These are phyloP conservation scores for Ogataea henricii DNA, from an alignment of 805 yeast species.

Conservation along the genomic window DNA sequence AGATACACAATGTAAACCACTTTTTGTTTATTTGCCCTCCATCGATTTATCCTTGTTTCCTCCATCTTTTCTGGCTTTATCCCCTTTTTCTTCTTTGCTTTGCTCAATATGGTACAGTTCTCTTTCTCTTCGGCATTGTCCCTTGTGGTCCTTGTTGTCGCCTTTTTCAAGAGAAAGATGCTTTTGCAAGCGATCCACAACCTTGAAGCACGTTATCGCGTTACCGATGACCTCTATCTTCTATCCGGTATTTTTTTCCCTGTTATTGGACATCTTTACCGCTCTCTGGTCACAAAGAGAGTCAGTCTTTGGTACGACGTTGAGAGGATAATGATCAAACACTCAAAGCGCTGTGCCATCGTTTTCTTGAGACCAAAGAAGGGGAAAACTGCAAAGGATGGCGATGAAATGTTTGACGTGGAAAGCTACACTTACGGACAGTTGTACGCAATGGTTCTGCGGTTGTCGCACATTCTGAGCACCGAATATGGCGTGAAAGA, in stretches of 20 bases:
- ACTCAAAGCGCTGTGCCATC: conserved; percentile 61
- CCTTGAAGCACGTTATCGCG: conserved; percentile 45
- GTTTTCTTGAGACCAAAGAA: conserved; percentile 55
- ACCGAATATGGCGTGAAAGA: conserved; percentile 63
- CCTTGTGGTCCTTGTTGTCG: background rate
- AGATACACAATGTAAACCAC: too few relatives aligned
- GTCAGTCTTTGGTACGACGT: conserved; percentile 73
- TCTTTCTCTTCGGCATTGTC: background rate
- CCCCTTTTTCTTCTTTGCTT: background rate
- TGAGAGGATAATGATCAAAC: conserved; percentile 51
- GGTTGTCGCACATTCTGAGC: conserved; percentile 65
- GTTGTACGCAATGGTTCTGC: conserved; percentile 63
- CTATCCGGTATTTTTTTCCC: conserved; percentile 44
- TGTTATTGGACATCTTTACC: conserved; percentile 44
- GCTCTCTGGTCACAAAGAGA: conserved; percentile 36
- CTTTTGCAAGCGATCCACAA: background rate
- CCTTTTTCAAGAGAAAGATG: background rate
- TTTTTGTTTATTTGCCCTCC: too few relatives aligned
- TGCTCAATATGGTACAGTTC: background rate
- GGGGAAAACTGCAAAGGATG: conserved; percentile 40
- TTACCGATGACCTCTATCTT: conserved; percentile 55
- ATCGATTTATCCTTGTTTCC: too few relatives aligned
- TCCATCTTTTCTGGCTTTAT: too few relatives aligned
- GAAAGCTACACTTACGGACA: conserved; percentile 71
- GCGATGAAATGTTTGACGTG: conserved; percentile 58